phyloP scores from a whole-genome alignment of 2,329 filamentous ascomycete species.

The Ceratocystis cubensis region DNA sequence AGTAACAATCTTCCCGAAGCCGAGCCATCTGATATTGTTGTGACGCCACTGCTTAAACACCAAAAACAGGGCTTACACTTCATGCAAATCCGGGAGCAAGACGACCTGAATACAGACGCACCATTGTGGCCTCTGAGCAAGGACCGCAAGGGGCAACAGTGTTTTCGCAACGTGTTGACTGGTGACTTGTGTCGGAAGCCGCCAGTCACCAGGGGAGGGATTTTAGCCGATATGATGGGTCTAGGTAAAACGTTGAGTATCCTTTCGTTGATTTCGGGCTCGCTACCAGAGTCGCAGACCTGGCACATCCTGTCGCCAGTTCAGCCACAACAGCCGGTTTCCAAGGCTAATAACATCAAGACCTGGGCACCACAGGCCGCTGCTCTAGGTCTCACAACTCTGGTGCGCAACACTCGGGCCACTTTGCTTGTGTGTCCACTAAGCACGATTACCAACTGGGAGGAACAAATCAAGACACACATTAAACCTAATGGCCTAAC shows the following conservation, averaged over 20 bases:
- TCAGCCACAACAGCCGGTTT: constrained; percentile 34
- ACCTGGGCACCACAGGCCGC: constrained; percentile 26
- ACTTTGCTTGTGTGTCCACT: constrained; percentile 82
- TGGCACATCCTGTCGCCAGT: constrained; percentile 47
- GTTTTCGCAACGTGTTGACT: constrained; percentile 61
- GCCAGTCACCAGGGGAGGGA: constrained; percentile 56
- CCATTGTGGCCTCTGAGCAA: constrained; percentile 62
- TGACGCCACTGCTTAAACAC: constrained; percentile 62
- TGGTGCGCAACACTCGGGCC: constrained; percentile 58
- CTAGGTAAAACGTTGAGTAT: constrained; percentile 81
- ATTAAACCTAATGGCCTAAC: constrained; percentile 50
- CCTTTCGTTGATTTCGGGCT: constrained; percentile 60
- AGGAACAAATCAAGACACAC: constrained; percentile 79
- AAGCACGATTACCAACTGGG: constrained; percentile 89
- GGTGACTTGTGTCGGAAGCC: constrained; percentile 47
- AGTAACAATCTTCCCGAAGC: constrained; percentile 63
- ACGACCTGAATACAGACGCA: constrained; percentile 48
- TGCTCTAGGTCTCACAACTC: constrained; percentile 36
- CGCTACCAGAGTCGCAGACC: constrained; percentile 45
- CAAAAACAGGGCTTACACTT: constrained; percentile 86
- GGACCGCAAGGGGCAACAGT: constrained; percentile 39
- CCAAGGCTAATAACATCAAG: constrained; percentile 28
- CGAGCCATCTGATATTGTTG: constrained; percentile 50
- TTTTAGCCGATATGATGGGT: constrained; percentile 79
- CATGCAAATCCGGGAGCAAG: constrained; percentile 65